Evolutionary conservation across 1,284 basidiomycete genomes (phyloP).

Genomic region (Phylloporus sp.): DNA sequence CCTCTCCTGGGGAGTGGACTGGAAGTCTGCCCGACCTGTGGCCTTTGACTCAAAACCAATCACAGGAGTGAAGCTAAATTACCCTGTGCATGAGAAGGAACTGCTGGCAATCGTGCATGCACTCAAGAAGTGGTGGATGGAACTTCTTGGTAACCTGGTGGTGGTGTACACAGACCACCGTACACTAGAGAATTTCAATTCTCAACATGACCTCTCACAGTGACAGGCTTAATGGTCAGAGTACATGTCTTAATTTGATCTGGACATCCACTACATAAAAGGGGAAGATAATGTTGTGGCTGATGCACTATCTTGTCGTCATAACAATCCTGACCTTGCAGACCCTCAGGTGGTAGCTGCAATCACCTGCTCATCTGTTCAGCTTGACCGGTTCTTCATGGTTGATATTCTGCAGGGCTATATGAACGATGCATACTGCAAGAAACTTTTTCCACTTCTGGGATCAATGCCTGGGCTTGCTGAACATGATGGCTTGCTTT

Average conservation of each 20-base stretch:
- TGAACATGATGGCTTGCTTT: not conserved
- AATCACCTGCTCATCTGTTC: too few relatives aligned
- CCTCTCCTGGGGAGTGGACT: not conserved
- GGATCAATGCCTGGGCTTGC: not conserved
- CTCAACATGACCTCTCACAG: slow-evolving; percentile 38
- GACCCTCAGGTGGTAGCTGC: too few relatives aligned
- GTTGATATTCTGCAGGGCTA: too few relatives aligned
- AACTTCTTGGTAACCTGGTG: slow-evolving; percentile 38
- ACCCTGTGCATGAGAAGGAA: slow-evolving; percentile 26
- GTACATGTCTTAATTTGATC: not conserved
- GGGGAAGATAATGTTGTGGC: not conserved
- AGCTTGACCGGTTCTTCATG: too few relatives aligned
- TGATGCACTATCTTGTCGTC: not conserved
- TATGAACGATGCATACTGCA: too few relatives aligned
- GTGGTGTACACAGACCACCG: not conserved
- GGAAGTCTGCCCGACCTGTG: not conserved
- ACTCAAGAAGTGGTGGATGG: slow-evolving; percentile 39
- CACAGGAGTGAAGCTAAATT: slow-evolving; percentile 33
- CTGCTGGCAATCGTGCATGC: slow-evolving; percentile 40
- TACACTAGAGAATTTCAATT: not conserved
- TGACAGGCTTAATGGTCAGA: not conserved
- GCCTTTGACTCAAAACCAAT: not conserved
- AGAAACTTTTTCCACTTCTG: slow-evolving; percentile 18
- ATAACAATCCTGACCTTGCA: too few relatives aligned
- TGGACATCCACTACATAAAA: not conserved